Evolutionary conservation across 2,329 filamentous ascomycete genomes (phyloP).

Genomic region (Westerdykella sp.): DNA sequence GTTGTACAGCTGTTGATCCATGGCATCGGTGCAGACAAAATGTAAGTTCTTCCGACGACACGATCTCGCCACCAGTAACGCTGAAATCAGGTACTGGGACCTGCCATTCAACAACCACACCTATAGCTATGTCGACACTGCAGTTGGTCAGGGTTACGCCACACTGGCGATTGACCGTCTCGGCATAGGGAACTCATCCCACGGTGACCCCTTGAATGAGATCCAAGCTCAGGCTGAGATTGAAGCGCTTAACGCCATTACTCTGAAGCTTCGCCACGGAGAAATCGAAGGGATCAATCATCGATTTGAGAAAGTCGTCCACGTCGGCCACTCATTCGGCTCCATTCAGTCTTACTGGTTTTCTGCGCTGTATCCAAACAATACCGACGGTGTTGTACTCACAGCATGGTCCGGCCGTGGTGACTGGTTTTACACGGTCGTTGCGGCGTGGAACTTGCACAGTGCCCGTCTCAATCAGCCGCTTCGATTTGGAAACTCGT

Average conservation of each 20-base stretch:
- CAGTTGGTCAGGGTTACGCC: constrained; percentile 52
- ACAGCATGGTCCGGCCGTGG: constrained; percentile 53
- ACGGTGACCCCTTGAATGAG: constrained; percentile 52
- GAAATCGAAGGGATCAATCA: constrained; percentile 39
- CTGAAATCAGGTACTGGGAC: constrained; percentile 53
- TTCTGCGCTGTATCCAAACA: constrained; percentile 46
- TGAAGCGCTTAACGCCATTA: no score
- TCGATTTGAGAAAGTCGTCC: constrained; percentile 44
- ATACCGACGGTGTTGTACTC: constrained; percentile 54
- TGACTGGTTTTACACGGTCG: constrained; percentile 40
- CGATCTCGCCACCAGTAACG: constrained; percentile 1
- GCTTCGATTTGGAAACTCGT: constrained; percentile 35
- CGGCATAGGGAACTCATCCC: constrained; percentile 54
- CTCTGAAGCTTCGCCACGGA: no score
- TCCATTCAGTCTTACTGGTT: constrained; percentile 54
- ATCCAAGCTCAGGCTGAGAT: no score
- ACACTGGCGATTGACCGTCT: constrained; percentile 58
- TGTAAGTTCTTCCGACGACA: no score
- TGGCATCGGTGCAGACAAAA: constrained; percentile 51
- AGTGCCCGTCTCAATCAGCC: constrained; percentile 41
- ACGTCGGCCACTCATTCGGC: constrained; percentile 61
- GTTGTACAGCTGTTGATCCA: constrained; percentile 47
- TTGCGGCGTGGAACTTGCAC: constrained; percentile 45
- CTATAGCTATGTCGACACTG: constrained; percentile 56
- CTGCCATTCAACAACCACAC: constrained; percentile 51